Conservation (phyloP, 73 alveolate genomes). For the Paramecium tetraurelia region DNA sequence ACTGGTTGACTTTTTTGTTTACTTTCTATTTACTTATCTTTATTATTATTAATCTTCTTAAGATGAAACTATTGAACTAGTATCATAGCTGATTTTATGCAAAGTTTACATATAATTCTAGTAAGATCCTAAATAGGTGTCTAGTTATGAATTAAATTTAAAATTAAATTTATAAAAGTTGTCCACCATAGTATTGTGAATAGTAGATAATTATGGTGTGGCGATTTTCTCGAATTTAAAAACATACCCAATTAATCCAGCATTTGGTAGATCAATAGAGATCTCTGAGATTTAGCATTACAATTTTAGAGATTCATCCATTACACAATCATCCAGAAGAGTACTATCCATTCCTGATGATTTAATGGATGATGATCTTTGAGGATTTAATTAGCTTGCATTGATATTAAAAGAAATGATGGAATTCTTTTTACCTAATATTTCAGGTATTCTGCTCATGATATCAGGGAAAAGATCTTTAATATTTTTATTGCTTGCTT, state of each 20-base stretch:
- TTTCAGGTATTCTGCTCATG: background rate
- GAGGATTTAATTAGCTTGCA: background rate
- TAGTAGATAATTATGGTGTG: background rate
- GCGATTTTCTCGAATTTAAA: background rate
- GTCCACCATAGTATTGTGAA: background rate
- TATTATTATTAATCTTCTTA: background rate
- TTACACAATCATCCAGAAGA: background rate
- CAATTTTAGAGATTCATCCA: background rate
- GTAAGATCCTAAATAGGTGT: background rate
- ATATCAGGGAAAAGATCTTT: conserved; percentile 30
- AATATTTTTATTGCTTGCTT: background rate
- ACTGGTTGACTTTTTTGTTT: background rate
- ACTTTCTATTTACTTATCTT: background rate
- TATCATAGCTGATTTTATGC: background rate
- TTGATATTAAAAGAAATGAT: background rate
- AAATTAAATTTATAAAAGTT: background rate
- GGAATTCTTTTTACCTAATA: background rate
- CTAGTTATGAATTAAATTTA: background rate
- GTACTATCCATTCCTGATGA: background rate
- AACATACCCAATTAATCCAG: background rate
- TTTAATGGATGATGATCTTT: background rate
- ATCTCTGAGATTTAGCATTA: background rate
- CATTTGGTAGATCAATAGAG: background rate
- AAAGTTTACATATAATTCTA: background rate
- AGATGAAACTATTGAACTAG: background rate